Percentiles rank a stretch among this genome's conserved stretches.
Evolutionary conservation across 139 green algal species (phyloP).

Genomic region (Tetradesmus lagerheimii): DNA sequence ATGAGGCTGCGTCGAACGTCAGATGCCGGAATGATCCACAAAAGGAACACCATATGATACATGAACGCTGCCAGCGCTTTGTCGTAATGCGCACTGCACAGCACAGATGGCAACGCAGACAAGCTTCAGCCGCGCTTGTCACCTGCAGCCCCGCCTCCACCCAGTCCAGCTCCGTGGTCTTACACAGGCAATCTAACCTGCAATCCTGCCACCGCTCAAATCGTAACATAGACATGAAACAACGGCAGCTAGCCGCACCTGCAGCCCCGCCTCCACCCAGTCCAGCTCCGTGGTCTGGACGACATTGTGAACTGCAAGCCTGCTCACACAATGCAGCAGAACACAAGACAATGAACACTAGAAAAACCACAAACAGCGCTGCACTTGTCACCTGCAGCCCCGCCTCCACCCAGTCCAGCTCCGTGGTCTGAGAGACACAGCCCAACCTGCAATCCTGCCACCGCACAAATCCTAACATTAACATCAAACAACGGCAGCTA

Average conservation of each 20-base stretch:
- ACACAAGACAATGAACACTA: too few relatives aligned
- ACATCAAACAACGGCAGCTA: not conserved
- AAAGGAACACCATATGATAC: too few relatives aligned
- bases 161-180: constrained; percentile 99
- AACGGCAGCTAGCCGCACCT: constrained; percentile 59
- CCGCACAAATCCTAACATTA: not conserved
- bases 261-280: constrained; percentile 99
- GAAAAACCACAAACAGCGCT: not conserved
- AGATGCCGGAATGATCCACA: too few relatives aligned
- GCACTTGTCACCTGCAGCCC: constrained; percentile 87
- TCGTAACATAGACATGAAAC: not conserved
- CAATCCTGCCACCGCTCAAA: too few relatives aligned
- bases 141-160: constrained; percentile 97
- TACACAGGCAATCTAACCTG: constrained; percentile 56
- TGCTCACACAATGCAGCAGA: too few relatives aligned
- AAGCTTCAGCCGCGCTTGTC: too few relatives aligned
- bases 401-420: constrained; percentile 99
- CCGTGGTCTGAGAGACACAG: constrained; percentile 87
- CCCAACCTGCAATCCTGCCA: too few relatives aligned
- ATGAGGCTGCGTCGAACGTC: too few relatives aligned
- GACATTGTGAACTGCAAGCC: too few relatives aligned
- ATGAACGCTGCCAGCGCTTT: too few relatives aligned
- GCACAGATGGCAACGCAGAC: not conserved
- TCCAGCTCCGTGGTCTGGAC: constrained; percentile 98
- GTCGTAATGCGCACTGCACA: too few relatives aligned